Evolutionary conservation across 176 grass and related monocot species (phyloP).

Genomic region (bread wheat (Triticum aestivum)): DNA sequence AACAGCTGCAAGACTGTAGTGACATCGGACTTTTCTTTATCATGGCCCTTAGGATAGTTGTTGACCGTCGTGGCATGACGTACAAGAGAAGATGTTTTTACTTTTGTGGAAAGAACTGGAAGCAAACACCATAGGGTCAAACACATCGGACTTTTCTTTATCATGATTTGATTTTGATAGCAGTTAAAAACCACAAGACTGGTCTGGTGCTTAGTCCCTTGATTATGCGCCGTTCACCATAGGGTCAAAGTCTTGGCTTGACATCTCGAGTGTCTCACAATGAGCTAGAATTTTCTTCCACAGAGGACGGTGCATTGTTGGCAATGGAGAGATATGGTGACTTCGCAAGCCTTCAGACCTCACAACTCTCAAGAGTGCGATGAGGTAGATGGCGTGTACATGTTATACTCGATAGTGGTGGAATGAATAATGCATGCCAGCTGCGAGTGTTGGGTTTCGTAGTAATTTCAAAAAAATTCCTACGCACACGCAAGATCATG

Average conservation of each 20-base stretch:
- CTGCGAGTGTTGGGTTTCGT: no score
- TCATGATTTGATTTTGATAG: no score
- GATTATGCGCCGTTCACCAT: no score
- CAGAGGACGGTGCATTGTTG: not conserved
- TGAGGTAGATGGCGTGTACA: fast-evolving
- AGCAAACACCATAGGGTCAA: no score
- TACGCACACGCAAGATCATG: no score
- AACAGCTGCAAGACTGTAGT: not conserved
- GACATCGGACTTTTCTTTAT: not conserved
- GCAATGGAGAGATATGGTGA: not conserved
- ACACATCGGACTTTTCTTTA: no score
- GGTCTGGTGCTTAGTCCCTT: no score
- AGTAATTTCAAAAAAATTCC: no score
- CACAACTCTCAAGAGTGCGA: not conserved
- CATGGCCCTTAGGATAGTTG: not conserved
- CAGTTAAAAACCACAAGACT: no score
- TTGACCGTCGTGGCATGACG: no score
- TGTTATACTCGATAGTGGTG: not conserved
- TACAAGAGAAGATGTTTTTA: not conserved
- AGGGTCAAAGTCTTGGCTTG: not conserved
- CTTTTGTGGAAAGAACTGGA: not conserved
- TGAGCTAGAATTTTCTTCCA: not conserved
- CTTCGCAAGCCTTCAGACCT: not conserved
- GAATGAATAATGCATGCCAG: no score
- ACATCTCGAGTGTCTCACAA: not conserved